Conservation (phyloP, 805 yeast genomes). For the Candida piceae region DNA sequence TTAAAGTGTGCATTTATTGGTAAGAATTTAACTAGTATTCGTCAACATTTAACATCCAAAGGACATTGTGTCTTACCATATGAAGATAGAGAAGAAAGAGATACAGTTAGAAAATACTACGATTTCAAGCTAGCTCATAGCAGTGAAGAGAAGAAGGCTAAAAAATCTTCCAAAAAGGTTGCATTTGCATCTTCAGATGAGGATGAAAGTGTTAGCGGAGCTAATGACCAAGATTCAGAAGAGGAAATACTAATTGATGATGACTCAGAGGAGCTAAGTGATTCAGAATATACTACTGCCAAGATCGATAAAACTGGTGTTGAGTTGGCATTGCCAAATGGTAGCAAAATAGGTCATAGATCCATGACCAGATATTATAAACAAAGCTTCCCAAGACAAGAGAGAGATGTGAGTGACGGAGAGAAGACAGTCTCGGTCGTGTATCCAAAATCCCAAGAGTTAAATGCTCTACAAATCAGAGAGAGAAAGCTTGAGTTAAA, state of each 20-base stretch:
- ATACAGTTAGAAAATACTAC: constrained; percentile 67
- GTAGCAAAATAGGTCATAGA: constrained; percentile 75
- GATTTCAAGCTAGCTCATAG: constrained; percentile 46
- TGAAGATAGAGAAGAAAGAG: constrained; percentile 70
- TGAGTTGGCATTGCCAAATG: constrained; percentile 70
- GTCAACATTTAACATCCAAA: constrained; percentile 80
- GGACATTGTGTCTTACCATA: constrained; percentile 88
- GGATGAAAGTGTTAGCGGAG: constrained; percentile 18
- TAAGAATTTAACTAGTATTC: constrained; percentile 69
- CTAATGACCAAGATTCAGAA: constrained; percentile 20
- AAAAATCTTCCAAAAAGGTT: constrained; percentile 3
- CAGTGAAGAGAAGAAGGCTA: constrained; percentile 1
- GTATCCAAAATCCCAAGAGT: constrained; percentile 14
- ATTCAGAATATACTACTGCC: constrained; percentile 30
- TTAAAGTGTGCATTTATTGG: constrained; percentile 80
- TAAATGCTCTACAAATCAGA: constrained; percentile 6
- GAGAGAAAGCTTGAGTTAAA: constrained; percentile 39
- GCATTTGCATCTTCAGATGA: constrained; percentile 30
- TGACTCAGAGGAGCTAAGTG: constrained; percentile 16
- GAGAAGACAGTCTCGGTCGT: constrained; percentile 44
- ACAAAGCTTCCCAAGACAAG: constrained; percentile 46
- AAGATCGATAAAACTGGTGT: constrained; percentile 38
- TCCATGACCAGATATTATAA: constrained; percentile 61
- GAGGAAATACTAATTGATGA: constrained; percentile 22
- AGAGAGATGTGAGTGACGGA: constrained; percentile 48